These are phyloP conservation scores for Eucalyptus fibrosa DNA, from an alignment of 345 rosid species.

Conservation along the genomic window DNA sequence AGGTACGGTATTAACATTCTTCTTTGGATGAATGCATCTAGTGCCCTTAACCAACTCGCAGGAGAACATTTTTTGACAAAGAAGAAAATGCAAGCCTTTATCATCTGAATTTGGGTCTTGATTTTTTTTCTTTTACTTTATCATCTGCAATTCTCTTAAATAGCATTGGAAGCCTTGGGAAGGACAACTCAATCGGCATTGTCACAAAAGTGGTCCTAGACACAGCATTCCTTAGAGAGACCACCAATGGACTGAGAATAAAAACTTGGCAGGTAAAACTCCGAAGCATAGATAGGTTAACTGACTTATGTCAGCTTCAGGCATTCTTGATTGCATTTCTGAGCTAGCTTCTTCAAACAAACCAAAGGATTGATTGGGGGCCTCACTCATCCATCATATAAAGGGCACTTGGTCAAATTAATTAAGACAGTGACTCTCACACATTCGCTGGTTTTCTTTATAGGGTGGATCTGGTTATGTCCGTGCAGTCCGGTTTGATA, in stretches of 20 bases:
- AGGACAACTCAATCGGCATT: conserved; percentile 58
- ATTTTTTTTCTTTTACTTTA: background rate
- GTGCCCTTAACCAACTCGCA: background rate
- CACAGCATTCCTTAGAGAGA: conserved; percentile 63
- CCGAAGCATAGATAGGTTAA: background rate
- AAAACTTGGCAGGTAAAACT: conserved; percentile 93
- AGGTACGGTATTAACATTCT: conserved; percentile 26
- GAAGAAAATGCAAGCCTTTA: background rate
- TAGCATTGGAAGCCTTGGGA: conserved; percentile 96
- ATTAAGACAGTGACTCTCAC: background rate
- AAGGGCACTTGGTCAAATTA: background rate
- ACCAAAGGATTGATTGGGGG: background rate
- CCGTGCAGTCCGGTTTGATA: conserved; percentile 67
- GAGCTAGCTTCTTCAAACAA: background rate
- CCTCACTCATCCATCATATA: background rate
- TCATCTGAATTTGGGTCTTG: background rate
- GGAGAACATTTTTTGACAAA: background rate
- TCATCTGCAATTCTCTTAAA: background rate
- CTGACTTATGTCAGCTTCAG: background rate
- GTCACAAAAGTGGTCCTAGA: conserved; percentile 85
- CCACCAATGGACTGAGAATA: conserved; percentile 88
- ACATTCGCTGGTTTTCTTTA: background rate
- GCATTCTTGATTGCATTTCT: background rate
- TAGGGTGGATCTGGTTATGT: conserved; percentile 97
- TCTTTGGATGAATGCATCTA: background rate